These are phyloP conservation scores for Nymphaea colorata DNA, from an alignment of 164 flowering plant genomes.

Conservation along the genomic window DNA sequence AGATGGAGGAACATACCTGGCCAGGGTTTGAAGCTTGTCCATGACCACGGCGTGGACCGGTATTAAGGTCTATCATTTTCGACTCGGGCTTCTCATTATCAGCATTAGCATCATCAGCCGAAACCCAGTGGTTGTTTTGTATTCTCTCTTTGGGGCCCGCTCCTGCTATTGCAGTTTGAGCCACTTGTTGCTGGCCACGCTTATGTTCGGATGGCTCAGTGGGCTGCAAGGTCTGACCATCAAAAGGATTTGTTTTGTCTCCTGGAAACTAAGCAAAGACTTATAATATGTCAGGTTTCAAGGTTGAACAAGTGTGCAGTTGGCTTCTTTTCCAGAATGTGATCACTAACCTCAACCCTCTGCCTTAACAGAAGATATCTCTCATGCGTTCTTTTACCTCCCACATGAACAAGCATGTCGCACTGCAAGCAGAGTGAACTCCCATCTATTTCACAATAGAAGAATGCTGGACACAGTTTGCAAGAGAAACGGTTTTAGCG, in stretches of 20 bases:
- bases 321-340: background rate
- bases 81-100: constrained; percentile 30
- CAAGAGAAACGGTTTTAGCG: background rate
- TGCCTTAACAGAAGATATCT: constrained; percentile 85
- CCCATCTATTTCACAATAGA: constrained; percentile 52
- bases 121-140: constrained; percentile 30
- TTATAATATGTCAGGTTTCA: background rate
- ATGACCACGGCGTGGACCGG: constrained; percentile 40
- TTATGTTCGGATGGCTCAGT: constrained; percentile 21
- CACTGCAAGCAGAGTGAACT: constrained; percentile 60
- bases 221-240: constrained; percentile 31
- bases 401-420: constrained; percentile 93
- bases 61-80: constrained; percentile 65
- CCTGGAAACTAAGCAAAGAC: constrained; percentile 66
- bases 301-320: no score
- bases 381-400: constrained; percentile 55
- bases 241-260: constrained; percentile 43
- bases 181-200: constrained; percentile 29
- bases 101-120: constrained; percentile 23
- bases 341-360: constrained; percentile 71
- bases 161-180: constrained; percentile 7
- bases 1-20: constrained; percentile 31
- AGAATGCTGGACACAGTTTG: constrained; percentile 36
- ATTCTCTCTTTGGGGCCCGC: constrained; percentile 23
- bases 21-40: constrained; percentile 42